phyloP scores from a whole-genome alignment of 2,329 filamentous ascomycete genomes.

The Botrytis hyacinthi region DNA sequence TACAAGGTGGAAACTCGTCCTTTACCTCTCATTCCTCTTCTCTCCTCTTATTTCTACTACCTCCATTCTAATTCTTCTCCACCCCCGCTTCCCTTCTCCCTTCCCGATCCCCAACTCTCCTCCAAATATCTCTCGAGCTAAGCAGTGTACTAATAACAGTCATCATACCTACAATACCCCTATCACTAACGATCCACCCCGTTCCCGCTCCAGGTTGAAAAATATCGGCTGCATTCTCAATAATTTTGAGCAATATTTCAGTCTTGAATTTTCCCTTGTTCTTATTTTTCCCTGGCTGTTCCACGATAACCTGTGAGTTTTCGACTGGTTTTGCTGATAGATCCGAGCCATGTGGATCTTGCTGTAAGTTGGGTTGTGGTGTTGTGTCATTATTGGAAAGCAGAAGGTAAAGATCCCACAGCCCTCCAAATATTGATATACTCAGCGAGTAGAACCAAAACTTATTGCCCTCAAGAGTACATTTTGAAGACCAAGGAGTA shows the following conservation, averaged over 20 bases:
- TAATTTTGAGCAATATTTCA: constrained; percentile 35
- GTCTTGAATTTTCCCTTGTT: not conserved
- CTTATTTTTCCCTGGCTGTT: not conserved
- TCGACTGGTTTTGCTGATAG: not conserved
- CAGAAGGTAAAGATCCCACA: constrained; percentile 21
- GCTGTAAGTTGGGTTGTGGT: not conserved
- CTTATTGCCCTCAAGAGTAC: constrained; percentile 61
- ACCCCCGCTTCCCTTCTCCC: not conserved
- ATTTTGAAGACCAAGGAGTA: constrained; percentile 43
- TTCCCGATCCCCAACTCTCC: constrained; percentile 39
- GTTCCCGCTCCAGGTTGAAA: constrained; percentile 58
- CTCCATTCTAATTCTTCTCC: not conserved
- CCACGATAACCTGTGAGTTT: not conserved
- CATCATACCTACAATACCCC: constrained; percentile 53
- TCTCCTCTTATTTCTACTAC: no score
- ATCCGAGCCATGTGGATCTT: not conserved
- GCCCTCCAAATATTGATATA: constrained; percentile 44
- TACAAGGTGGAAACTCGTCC: no score
- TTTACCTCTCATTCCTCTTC: no score
- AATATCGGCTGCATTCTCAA: constrained; percentile 61
- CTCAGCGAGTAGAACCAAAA: constrained; percentile 63
- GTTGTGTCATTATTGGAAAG: no score
- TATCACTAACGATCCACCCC: constrained; percentile 56
- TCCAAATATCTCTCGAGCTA: constrained; percentile 61
- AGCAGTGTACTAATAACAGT: constrained; percentile 63